These are phyloP conservation scores for Phytophthora capsici DNA, from an alignment of 352 stramenopile species.

Conservation along the genomic window DNA sequence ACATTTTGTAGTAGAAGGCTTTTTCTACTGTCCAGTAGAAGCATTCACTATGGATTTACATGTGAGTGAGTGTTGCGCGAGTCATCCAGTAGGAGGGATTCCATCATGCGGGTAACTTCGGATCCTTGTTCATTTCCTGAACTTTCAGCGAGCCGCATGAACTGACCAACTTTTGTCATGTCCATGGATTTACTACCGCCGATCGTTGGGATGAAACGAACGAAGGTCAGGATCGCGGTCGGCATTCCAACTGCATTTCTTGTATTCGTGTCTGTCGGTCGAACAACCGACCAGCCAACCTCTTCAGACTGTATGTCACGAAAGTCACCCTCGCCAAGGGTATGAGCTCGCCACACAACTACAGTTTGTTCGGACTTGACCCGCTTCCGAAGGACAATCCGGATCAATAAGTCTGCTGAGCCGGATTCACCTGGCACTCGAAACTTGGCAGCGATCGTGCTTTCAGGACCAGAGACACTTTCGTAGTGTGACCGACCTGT, in stretches of 20 bases:
- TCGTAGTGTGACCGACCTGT: slow-evolving; percentile 19
- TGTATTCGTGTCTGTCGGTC: slow-evolving; percentile 2
- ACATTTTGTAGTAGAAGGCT: too few relatives aligned
- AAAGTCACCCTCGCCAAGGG: slow-evolving; percentile 28
- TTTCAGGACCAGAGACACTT: slow-evolving; percentile 13
- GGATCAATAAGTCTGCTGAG: slow-evolving; percentile 5
- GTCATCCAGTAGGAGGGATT: slow-evolving; percentile 26
- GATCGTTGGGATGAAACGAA: background rate
- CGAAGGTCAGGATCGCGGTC: slow-evolving; percentile 4
- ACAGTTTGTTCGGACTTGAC: slow-evolving; percentile 41
- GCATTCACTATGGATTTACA: too few relatives aligned
- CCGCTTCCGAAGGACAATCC: slow-evolving; percentile 28
- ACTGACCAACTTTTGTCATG: background rate
- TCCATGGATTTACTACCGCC: background rate
- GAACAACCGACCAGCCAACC: slow-evolving; percentile 43
- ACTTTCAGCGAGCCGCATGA: slow-evolving; percentile 4
- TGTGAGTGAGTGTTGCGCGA: background rate
- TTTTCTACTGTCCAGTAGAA: too few relatives aligned
- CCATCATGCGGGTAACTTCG: slow-evolving; percentile 22
- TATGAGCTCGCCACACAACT: slow-evolving; percentile 49
- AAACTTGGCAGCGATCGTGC: slow-evolving; percentile 43
- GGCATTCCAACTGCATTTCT: background rate
- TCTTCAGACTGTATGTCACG: slow-evolving; percentile 49
- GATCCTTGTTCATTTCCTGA: slow-evolving; percentile 6
- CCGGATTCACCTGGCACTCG: background rate